Conservation (phyloP, 2,329 filamentous ascomycete species). For the Colletotrichum abscissum region DNA sequence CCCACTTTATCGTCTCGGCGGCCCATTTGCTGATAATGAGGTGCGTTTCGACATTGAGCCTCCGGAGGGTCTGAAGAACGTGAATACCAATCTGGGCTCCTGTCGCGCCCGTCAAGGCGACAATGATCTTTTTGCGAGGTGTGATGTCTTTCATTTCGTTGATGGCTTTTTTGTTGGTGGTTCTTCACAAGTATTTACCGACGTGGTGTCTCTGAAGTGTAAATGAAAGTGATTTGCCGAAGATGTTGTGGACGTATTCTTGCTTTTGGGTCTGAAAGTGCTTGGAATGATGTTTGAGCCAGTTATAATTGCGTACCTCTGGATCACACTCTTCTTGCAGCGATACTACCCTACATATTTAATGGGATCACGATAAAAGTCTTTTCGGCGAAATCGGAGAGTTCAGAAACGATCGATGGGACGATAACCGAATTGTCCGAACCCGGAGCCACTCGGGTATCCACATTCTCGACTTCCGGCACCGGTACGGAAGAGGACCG, state of each 20-base stretch:
- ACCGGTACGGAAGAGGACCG: too few species aligned
- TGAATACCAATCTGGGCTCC: conserved; percentile 56
- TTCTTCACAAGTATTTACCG: neutral
- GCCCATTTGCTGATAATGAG: conserved; percentile 62
- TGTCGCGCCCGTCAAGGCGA: conserved; percentile 63
- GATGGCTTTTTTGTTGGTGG: neutral
- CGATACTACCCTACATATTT: neutral
- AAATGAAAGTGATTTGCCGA: neutral
- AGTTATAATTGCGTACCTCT: too few species aligned
- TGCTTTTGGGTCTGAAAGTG: too few species aligned
- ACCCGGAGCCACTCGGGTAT: neutral
- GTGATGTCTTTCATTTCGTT: neutral
- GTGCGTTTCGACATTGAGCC: conserved; percentile 58
- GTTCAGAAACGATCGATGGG: neutral
- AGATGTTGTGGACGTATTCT: too few species aligned
- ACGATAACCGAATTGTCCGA: too few species aligned
- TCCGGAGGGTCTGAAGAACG: conserved; percentile 51
- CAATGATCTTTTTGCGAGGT: conserved; percentile 49
- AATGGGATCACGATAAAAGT: neutral
- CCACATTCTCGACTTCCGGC: neutral
- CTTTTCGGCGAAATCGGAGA: neutral
- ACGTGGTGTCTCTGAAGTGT: neutral
- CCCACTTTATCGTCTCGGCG: conserved; percentile 58
- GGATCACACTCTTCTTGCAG: too few species aligned
- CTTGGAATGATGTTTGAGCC: too few species aligned